phyloP scores from a whole-genome alignment of 768 basidiomycete species.

The Trametes elegans region DNA sequence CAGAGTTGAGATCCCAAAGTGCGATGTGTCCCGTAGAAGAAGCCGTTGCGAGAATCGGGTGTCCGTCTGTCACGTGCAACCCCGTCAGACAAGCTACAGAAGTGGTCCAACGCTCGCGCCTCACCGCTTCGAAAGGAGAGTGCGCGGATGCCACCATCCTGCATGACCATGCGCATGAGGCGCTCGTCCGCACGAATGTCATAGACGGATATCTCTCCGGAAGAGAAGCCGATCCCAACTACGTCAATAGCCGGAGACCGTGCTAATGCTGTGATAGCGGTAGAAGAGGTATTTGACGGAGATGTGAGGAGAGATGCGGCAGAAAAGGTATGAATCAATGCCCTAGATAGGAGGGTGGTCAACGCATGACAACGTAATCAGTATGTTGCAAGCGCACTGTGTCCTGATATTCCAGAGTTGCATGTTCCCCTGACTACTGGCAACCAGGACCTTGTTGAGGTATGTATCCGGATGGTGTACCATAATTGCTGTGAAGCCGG shows the following conservation, averaged over 20 bases:
- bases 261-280: conserved; percentile 71
- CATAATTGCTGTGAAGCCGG: conserved; percentile 79
- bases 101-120: not conserved
- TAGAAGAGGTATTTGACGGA: conserved; percentile 28
- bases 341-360: conserved; percentile 40
- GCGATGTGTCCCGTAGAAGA: conserved; percentile 88
- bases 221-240: conserved; percentile 86
- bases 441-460: conserved; percentile 90
- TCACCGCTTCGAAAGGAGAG: conserved; percentile 86
- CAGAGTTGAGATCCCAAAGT: conserved; percentile 86
- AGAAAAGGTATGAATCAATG: conserved; percentile 79
- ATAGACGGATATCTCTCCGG: conserved; percentile 85
- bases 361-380: not conserved
- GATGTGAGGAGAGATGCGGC: conserved; percentile 46
- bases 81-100: not conserved
- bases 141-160: conserved; percentile 73
- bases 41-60: conserved; percentile 84
- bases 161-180: conserved; percentile 87
- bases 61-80: conserved; percentile 56
- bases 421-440: conserved; percentile 75
- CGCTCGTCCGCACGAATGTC: conserved; percentile 90
- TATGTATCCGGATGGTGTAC: conserved; percentile 95
- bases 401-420: conserved; percentile 95
- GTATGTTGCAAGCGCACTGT: conserved; percentile 44
- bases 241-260: conserved; percentile 98